Evolutionary conservation across 495 filamentous ascomycete genomes (phyloP).

Genomic region (Lasiosphaeris hirsuta): DNA sequence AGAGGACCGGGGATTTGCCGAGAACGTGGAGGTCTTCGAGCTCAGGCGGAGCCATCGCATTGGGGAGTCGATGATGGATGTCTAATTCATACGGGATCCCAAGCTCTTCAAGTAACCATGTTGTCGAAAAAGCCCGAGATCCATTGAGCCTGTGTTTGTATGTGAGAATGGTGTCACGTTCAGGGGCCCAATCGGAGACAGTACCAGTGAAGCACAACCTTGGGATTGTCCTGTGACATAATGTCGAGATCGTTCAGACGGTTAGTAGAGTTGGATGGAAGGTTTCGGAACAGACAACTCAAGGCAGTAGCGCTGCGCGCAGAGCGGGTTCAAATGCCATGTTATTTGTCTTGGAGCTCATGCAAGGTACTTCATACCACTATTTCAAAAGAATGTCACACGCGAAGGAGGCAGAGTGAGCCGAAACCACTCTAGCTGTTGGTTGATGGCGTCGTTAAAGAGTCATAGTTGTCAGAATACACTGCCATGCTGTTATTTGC

Average conservation of each 20-base stretch:
- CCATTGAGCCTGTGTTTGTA: constrained; percentile 57
- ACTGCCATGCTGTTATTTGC: too few relatives aligned
- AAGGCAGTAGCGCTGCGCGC: background rate
- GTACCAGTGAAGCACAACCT: constrained; percentile 76
- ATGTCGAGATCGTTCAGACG: constrained; percentile 10
- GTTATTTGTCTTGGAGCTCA: too few relatives aligned
- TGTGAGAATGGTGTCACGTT: background rate
- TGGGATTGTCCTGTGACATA: constrained; percentile 49
- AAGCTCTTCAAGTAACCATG: constrained; percentile 84
- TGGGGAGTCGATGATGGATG: constrained; percentile 60
- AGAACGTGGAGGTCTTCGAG: constrained; percentile 75
- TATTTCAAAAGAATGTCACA: too few relatives aligned
- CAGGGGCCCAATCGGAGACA: constrained; percentile 7
- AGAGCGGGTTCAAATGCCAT: too few relatives aligned
- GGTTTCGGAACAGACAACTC: background rate
- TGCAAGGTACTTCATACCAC: too few relatives aligned
- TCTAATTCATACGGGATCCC: constrained; percentile 73
- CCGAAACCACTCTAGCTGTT: too few relatives aligned
- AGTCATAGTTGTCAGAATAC: too few relatives aligned
- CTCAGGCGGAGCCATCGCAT: constrained; percentile 60
- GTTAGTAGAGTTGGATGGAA: background rate
- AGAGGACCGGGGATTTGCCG: constrained; percentile 78
- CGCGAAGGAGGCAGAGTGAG: too few relatives aligned
- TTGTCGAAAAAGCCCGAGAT: constrained; percentile 76
- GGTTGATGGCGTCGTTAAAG: too few relatives aligned